phyloP scores from a whole-genome alignment of 352 stramenopile genomes.

The Phytophthora aleatoria region DNA sequence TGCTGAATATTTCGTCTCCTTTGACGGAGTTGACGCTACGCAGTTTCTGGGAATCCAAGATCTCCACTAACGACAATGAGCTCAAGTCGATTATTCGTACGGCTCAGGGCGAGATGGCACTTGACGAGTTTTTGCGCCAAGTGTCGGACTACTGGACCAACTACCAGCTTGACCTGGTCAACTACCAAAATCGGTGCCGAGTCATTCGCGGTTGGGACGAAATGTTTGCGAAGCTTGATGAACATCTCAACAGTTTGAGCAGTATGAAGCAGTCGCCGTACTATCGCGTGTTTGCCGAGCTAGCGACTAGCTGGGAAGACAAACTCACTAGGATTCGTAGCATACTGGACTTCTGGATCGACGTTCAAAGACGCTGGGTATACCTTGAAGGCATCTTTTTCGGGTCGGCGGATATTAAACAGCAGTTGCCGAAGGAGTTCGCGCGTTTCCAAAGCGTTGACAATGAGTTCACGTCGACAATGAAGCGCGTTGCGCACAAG shows the following conservation, averaged over 20 bases:
- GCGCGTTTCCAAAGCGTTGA: slow-evolving; percentile 99
- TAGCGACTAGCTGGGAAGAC: slow-evolving; percentile 97
- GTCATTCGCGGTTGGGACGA: slow-evolving; percentile 99
- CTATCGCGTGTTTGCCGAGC: slow-evolving; percentile 98
- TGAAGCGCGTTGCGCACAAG: slow-evolving; percentile 97
- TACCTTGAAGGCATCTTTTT: slow-evolving; percentile 99
- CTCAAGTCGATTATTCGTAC: slow-evolving; percentile 97
- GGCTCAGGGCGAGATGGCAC: slow-evolving; percentile 99
- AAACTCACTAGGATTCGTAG: slow-evolving; percentile 96
- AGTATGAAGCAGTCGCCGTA: slow-evolving; percentile 99
- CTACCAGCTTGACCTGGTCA: slow-evolving; percentile 92
- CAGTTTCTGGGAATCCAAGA: slow-evolving; percentile 96
- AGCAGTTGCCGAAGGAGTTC: slow-evolving; percentile 98
- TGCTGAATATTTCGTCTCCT: slow-evolving; percentile 92
- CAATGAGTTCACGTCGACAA: slow-evolving; percentile 98
- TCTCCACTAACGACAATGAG: slow-evolving; percentile 93
- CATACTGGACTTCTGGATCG: slow-evolving; percentile 99
- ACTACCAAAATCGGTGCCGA: slow-evolving; percentile 94
- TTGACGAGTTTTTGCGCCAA: slow-evolving; percentile 98
- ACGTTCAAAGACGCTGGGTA: slow-evolving; percentile 99
- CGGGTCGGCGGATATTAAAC: slow-evolving; percentile 98
- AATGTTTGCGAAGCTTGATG: slow-evolving; percentile 99
- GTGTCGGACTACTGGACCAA: slow-evolving; percentile 92
- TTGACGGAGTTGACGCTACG: slow-evolving; percentile 97
- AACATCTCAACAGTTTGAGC: slow-evolving; percentile 97